Evolutionary conservation across 2,329 filamentous ascomycete genomes (phyloP).

Genomic region (Ploettnerulaceae sp.): DNA sequence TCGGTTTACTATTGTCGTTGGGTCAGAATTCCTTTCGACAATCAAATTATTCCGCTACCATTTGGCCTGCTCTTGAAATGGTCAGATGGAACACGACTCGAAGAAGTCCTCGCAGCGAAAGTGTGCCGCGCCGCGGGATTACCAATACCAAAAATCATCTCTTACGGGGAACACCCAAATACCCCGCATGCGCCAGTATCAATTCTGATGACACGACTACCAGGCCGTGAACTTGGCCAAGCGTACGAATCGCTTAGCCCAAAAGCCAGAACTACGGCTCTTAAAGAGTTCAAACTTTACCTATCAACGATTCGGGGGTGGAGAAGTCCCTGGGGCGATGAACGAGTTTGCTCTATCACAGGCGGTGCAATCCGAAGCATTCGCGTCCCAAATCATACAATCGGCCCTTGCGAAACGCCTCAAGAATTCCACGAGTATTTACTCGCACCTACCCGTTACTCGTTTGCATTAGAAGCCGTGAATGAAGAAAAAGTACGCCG

Average conservation of each 20-base stretch:
- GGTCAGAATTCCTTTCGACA: constrained; percentile 27
- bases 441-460: constrained; percentile 13
- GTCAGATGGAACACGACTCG: constrained; percentile 35
- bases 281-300: constrained; percentile 35
- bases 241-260: constrained; percentile 27
- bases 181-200: constrained; percentile 31
- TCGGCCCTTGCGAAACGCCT: constrained; percentile 20
- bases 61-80: constrained; percentile 39
- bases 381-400: constrained; percentile 18
- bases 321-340: constrained; percentile 26
- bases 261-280: constrained; percentile 33
- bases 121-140: constrained; percentile 35
- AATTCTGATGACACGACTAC: constrained; percentile 41
- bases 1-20: constrained; percentile 34
- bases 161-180: constrained; percentile 34
- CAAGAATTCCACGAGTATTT: constrained; percentile 23
- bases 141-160: constrained; percentile 34
- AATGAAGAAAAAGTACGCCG: constrained; percentile 10
- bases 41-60: constrained; percentile 35
- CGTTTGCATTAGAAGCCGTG: constrained; percentile 13
- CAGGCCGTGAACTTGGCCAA: constrained; percentile 34
- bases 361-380: constrained; percentile 23
- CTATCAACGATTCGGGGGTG: constrained; percentile 36
- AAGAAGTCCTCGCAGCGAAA: constrained; percentile 36
- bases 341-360: constrained; percentile 20